These are phyloP conservation scores for Rhododendron henanense DNA, from an alignment of 148 eudicot species.

Conservation along the genomic window DNA sequence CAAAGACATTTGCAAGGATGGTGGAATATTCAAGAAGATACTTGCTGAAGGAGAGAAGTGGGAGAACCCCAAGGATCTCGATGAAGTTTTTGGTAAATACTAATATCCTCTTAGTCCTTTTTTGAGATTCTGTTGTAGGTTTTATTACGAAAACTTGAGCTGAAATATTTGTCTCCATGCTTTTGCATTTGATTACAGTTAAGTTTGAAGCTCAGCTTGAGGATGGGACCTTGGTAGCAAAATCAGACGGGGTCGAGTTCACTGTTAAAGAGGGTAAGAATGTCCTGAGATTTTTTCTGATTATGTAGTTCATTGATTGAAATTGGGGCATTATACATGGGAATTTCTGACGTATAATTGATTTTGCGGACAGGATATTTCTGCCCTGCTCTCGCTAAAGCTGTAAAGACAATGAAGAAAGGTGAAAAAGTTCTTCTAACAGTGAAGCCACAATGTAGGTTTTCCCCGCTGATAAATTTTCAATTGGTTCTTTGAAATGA, in stretches of 20 bases:
- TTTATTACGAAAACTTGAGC: not conserved
- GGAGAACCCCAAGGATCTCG: conserved; percentile 94
- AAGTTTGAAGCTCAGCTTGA: conserved; percentile 80
- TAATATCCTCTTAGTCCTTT: not conserved
- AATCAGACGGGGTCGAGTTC: conserved; percentile 75
- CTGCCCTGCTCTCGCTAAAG: conserved; percentile 87
- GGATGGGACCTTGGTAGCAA: conserved; percentile 65
- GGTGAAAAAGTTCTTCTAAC: conserved; percentile 81
- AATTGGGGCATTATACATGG: not conserved
- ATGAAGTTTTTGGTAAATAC: conserved; percentile 77
- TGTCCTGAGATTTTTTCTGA: not conserved
- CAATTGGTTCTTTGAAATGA: not conserved
- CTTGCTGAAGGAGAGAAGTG: conserved; percentile 82
- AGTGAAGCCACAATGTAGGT: conserved; percentile 89
- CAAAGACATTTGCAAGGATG: conserved; percentile 97
- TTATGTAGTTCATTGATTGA: no score
- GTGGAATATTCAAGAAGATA: conserved; percentile 87
- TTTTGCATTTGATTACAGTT: conserved; percentile 36
- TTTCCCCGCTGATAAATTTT: not conserved
- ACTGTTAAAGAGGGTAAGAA: conserved; percentile 67
- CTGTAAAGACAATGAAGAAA: conserved; percentile 98
- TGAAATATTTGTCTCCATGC: not conserved
- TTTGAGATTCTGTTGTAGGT: not conserved
- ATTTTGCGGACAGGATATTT: conserved; percentile 52
- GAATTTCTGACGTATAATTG: not conserved